Evolutionary conservation across 106 monocot genomes (phyloP).

Genomic region (Platanthera guangdongensis): DNA sequence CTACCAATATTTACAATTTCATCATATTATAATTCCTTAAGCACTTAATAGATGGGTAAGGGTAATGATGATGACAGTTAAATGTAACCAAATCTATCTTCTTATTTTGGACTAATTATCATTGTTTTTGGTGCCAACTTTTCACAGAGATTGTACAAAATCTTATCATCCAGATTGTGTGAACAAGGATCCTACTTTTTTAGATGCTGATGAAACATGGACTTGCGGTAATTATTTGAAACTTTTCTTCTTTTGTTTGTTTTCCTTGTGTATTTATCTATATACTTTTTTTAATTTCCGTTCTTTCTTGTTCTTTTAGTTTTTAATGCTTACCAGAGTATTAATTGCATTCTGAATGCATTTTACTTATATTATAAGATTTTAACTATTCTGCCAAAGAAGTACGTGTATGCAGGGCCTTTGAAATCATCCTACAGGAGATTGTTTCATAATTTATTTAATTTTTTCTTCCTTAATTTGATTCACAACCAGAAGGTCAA

Average conservation of each 20-base stretch:
- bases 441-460: too few species aligned
- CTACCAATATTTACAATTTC: neutral
- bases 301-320: neutral
- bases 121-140: neutral
- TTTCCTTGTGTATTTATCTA: neutral
- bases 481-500: too few species aligned
- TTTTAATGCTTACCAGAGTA: neutral
- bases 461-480: too few species aligned
- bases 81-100: neutral
- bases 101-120: neutral
- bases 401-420: too few species aligned
- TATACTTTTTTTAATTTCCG: neutral
- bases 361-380: neutral
- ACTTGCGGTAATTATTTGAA: conserved; percentile 32
- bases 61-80: neutral
- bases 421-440: too few species aligned
- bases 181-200: conserved; percentile 34
- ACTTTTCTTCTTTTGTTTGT: neutral
- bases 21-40: neutral
- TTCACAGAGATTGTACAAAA: conserved; percentile 49
- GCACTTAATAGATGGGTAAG: neutral
- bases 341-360: neutral
- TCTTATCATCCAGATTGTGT: conserved; percentile 49
- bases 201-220: conserved; percentile 28
- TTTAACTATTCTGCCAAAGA: neutral